Percentiles rank a stretch among this genome's conserved stretches.
phyloP scores from a whole-genome alignment of 148 eudicot species.

The Salicornia ramosissima region DNA sequence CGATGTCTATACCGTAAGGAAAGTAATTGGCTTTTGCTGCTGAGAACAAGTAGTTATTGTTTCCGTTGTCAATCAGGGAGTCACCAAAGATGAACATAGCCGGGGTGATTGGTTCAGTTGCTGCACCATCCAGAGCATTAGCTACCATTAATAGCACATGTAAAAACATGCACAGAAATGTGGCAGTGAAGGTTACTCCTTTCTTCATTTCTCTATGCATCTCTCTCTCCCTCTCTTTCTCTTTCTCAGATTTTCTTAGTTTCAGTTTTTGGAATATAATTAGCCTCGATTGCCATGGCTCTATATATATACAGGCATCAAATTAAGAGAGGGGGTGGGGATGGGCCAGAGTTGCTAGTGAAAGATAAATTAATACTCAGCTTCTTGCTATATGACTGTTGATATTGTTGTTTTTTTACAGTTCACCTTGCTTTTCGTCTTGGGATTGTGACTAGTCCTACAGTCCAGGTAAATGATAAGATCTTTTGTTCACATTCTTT shows the following conservation, averaged over 20 bases:
- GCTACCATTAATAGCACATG: slow-evolving; percentile 4
- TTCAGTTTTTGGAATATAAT: slow-evolving; percentile 10
- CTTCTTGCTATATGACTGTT: neutral
- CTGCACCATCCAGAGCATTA: slow-evolving; percentile 27
- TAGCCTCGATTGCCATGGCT: neutral
- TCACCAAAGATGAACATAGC: slow-evolving; percentile 47
- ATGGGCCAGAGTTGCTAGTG: slow-evolving; percentile 8
- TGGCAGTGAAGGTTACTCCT: slow-evolving; percentile 3
- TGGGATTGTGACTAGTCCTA: neutral
- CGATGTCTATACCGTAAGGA: slow-evolving; percentile 38
- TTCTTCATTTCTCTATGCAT: slow-evolving; percentile 18
- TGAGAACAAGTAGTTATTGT: slow-evolving; percentile 38
- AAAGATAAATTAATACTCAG: neutral
- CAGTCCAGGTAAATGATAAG: slow-evolving; percentile 7
- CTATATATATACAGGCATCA: slow-evolving; percentile 19
- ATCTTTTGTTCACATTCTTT: slow-evolving; percentile 20
- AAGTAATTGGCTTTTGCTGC: slow-evolving; percentile 39
- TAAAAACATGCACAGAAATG: slow-evolving; percentile 26
- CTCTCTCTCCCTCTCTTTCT: slow-evolving; percentile 1
- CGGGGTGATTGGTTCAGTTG: slow-evolving; percentile 32
- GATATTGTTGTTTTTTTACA: slow-evolving; percentile 1
- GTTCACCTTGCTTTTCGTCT: neutral
- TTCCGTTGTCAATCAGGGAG: slow-evolving; percentile 42
- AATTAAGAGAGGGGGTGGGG: neutral
- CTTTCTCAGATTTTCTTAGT: neutral